Conservation (phyloP, 192 early-diverging fungal species). For the Geranomyces variabilis region DNA sequence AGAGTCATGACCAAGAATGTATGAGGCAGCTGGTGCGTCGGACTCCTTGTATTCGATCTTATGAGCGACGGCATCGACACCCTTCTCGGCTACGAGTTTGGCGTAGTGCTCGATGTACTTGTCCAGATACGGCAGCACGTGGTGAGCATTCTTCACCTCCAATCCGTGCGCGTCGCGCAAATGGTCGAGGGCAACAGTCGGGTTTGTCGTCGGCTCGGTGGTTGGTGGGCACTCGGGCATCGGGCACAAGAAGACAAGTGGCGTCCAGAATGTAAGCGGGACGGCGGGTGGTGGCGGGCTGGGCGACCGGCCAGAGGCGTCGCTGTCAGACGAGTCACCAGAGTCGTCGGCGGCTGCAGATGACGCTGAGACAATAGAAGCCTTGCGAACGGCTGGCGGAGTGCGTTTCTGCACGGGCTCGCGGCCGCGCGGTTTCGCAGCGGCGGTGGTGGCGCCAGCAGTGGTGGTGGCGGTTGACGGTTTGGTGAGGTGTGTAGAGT, state of each 20-base stretch:
- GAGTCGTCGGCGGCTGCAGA: conserved; percentile 5
- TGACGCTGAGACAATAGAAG: conserved; percentile 4
- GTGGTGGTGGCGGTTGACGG: neutral
- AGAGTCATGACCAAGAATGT: conserved; percentile 62
- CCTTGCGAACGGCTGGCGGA: neutral
- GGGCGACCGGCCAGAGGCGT: conserved; percentile 21
- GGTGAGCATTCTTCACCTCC: conserved; percentile 71
- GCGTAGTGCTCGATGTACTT: conserved; percentile 78
- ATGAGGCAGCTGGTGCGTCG: conserved; percentile 30
- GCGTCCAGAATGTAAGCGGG: conserved; percentile 38
- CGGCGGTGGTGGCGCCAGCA: neutral
- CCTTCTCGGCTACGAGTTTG: conserved; percentile 45
- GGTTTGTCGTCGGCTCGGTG: conserved; percentile 55
- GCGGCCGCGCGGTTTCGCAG: conserved; percentile 4
- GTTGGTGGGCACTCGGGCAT: conserved; percentile 58
- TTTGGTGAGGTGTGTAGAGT: neutral
- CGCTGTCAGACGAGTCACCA: conserved; percentile 6
- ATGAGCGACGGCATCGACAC: conserved; percentile 13
- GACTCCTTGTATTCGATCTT: conserved; percentile 13
- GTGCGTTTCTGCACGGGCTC: neutral
- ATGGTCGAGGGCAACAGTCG: conserved; percentile 67
- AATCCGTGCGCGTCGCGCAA: conserved; percentile 66
- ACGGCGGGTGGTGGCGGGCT: conserved; percentile 26
- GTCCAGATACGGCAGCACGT: conserved; percentile 78
- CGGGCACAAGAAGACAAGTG: conserved; percentile 67